These are phyloP conservation scores for Parathielavia hyrcaniae DNA, from an alignment of 495 filamentous ascomycete species.

Conservation along the genomic window DNA sequence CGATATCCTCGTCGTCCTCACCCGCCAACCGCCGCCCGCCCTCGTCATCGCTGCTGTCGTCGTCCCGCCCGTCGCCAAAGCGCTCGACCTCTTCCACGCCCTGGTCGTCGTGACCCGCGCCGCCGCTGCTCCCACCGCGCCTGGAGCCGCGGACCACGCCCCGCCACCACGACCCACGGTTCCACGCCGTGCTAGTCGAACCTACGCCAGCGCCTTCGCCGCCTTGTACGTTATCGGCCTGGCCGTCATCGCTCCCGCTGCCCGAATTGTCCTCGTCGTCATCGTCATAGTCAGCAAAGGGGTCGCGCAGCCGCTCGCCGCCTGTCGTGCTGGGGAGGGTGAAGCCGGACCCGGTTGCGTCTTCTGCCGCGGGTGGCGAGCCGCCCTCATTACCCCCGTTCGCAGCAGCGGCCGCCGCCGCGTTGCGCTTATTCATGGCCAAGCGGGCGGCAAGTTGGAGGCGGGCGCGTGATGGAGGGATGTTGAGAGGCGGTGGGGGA, in stretches of 20 bases:
- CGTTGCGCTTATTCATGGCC: slow-evolving; percentile 68
- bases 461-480: slow-evolving; percentile 79
- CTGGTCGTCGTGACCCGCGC: slow-evolving; percentile 2
- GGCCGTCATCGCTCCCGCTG: slow-evolving; percentile 31
- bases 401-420: slow-evolving; percentile 33
- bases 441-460: slow-evolving; percentile 78
- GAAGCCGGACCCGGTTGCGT: slow-evolving; percentile 24
- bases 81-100: slow-evolving; percentile 27
- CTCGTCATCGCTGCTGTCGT: slow-evolving; percentile 32
- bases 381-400: slow-evolving; percentile 30
- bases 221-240: slow-evolving; percentile 28
- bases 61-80: slow-evolving; percentile 45
- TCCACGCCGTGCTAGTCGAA: slow-evolving; percentile 25
- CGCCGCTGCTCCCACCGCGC: slow-evolving; percentile 10
- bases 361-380: slow-evolving; percentile 19
- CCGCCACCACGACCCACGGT: slow-evolving; percentile 44
- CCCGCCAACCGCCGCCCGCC: slow-evolving; percentile 19
- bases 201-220: slow-evolving; percentile 13
- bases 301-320: slow-evolving; percentile 36
- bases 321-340: slow-evolving; percentile 21
- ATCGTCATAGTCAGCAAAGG: slow-evolving; percentile 47
- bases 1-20: slow-evolving; percentile 34
- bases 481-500: slow-evolving; percentile 63
- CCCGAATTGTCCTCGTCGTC: slow-evolving; percentile 38
- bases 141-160: slow-evolving; percentile 33